Base-by-base conservation (phyloP, 495 filamentous ascomycete genomes). In the Xylona heveae region DNA sequence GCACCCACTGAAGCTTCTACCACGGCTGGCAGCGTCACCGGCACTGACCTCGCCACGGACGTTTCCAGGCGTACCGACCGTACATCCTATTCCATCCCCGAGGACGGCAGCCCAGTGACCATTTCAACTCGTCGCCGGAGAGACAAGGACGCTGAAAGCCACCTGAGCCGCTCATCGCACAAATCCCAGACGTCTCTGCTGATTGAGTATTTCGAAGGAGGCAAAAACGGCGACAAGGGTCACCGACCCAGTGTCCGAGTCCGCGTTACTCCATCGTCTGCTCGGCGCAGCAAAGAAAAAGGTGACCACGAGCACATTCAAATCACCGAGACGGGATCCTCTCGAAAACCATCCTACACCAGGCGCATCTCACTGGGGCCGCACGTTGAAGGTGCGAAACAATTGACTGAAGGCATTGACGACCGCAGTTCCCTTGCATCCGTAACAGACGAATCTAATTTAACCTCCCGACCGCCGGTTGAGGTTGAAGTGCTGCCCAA, bases 151-250 rank as follows among this genome's bases (percentile, higher is more conserved):
- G 49, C 52, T 30, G 54, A 57, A 33, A 58, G 60, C 41, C 62
- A 59, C 37, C 49, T 59, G 41, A 56, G 62, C 40, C 53, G 43
- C 35, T 53, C 62, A 34, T 48, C 59, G 15, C 57, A 65, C 23
- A 61, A 70, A 34, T 88, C 79, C 29, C 83, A 90, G 51, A 92
- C 88, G 24, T 91, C 81, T 30, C 65, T 99, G 31, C 60, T 99
- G 47, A 99, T 99, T 47, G 88, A 99, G 53, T 94, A 94, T 52
- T 99, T 94, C 47, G 84, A 93, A 53, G 81, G 71, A 42, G 75
- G 78, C 31, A 92, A 88, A 51, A 46, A 55, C 20, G 45, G 46
- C 5, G 51, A 51, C 36, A 61, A 68, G 24, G 39, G 58, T 33
- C 62, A 53, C 57, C 54, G 81, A 37, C 90, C 88, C 2, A 94